These are phyloP conservation scores for Penstemon eatonii DNA, from an alignment of 257 asterid genomes.

Conservation along the genomic window DNA sequence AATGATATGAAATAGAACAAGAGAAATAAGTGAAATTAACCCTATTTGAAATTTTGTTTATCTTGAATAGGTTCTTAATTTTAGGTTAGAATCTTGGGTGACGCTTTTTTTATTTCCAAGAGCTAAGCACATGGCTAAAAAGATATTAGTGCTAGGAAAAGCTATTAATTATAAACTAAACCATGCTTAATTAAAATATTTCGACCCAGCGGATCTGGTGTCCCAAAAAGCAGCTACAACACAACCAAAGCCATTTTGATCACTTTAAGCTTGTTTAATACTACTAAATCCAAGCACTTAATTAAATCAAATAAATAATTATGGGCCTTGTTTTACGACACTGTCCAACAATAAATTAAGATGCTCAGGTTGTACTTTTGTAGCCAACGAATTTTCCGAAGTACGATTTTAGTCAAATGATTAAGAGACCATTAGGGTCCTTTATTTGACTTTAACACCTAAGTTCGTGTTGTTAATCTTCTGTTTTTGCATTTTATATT, in stretches of 20 bases:
- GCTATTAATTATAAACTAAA: conserved; percentile 25
- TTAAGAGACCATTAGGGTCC: conserved; percentile 44
- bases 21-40: not conserved
- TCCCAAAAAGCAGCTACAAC: conserved; percentile 53
- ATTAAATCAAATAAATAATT: conserved; percentile 13
- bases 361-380: conserved; percentile 16
- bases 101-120: conserved; percentile 20
- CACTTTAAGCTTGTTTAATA: not conserved
- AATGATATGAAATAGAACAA: no score
- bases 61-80: not conserved
- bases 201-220: conserved; percentile 35
- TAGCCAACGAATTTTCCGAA: conserved; percentile 14
- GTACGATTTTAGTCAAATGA: conserved; percentile 31
- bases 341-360: not conserved
- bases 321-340: not conserved
- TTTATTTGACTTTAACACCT: conserved; percentile 32
- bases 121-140: conserved; percentile 45
- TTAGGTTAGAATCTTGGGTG: conserved; percentile 25
- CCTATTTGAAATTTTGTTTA: not conserved
- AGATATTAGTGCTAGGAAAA: conserved; percentile 2
- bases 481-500: not conserved
- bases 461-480: conserved; percentile 12
- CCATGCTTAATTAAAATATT: conserved; percentile 15
- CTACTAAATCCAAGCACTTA: not conserved
- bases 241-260: conserved; percentile 38